Conservation (phyloP, 2,329 filamentous ascomycete species). For the Venturia nashicola region DNA sequence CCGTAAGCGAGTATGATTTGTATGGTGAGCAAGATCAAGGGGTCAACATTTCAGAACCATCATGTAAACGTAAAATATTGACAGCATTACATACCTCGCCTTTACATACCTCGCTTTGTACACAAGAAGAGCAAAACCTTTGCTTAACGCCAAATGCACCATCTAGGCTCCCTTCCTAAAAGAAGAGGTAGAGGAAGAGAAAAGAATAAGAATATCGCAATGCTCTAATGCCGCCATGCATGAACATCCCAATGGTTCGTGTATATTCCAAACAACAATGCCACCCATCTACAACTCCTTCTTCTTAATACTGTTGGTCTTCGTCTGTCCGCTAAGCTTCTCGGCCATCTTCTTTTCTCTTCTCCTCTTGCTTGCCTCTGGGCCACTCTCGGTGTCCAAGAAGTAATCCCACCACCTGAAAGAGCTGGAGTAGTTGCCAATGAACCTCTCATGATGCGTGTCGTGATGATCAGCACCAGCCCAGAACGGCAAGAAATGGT, state of each 20-base stretch:
- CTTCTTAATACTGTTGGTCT: background rate
- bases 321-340: constrained; percentile 12
- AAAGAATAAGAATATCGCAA: background rate
- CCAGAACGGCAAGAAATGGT: constrained; percentile 96
- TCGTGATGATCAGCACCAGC: constrained; percentile 95
- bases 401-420: constrained; percentile 98
- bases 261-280: background rate
- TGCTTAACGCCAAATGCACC: background rate
- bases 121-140: background rate
- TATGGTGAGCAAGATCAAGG: background rate
- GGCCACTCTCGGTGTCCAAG: constrained; percentile 85
- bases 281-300: background rate
- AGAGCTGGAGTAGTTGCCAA: constrained; percentile 94
- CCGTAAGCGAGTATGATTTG: no score
- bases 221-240: background rate
- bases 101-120: background rate
- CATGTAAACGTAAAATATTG: background rate
- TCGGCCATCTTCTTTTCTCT: constrained; percentile 60
- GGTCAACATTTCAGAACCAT: background rate
- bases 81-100: background rate
- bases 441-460: constrained; percentile 94
- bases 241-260: background rate
- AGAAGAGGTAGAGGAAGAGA: background rate
- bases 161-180: background rate
- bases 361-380: constrained; percentile 73